These are phyloP conservation scores for Peniophora sp. DNA, from an alignment of 1,284 basidiomycete species.

Conservation along the genomic window DNA sequence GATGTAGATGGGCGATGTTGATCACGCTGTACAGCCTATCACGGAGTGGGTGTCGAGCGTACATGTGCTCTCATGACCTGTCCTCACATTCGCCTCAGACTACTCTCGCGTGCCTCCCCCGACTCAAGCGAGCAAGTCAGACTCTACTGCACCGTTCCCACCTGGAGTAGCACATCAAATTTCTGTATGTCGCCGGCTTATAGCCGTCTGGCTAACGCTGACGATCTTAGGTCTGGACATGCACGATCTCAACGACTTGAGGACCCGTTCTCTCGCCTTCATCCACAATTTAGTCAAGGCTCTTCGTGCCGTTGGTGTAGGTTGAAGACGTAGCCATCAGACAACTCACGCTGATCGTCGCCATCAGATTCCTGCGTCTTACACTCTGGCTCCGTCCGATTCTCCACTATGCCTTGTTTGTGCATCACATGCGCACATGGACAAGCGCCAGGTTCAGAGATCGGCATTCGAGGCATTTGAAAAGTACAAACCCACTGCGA, in stretches of 20 bases:
- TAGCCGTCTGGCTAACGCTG: constrained; percentile 2
- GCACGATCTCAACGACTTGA: constrained; percentile 58
- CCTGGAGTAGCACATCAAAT: constrained; percentile 48
- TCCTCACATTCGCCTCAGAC: constrained; percentile 16
- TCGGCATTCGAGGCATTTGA: constrained; percentile 37
- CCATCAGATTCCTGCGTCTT: constrained; percentile 49
- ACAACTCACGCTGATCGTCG: constrained; percentile 3
- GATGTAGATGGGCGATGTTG: constrained; percentile 36
- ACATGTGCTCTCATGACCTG: not conserved
- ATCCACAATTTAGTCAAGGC: constrained; percentile 55
- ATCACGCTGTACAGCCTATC: constrained; percentile 50
- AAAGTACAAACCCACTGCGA: constrained; percentile 34
- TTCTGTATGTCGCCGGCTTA: constrained; percentile 36
- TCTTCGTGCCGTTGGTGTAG: constrained; percentile 53
- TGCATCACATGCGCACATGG: constrained; percentile 34
- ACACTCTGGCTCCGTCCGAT: constrained; percentile 55
- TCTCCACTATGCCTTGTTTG: constrained; percentile 50
- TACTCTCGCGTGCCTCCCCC: constrained; percentile 33
- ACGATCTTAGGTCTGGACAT: constrained; percentile 45
- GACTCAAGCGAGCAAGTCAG: constrained; percentile 30
- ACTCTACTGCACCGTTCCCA: constrained; percentile 58
- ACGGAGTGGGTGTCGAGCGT: constrained; percentile 34
- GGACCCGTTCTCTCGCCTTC: constrained; percentile 54
- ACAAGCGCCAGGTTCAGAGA: constrained; percentile 31
- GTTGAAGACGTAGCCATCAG: constrained; percentile 14